Evolutionary conservation across 2,329 filamentous ascomycete genomes (phyloP), one percentile per base, ranked within the genome.

Genomic region (Nectriaceae sp.): DNA sequence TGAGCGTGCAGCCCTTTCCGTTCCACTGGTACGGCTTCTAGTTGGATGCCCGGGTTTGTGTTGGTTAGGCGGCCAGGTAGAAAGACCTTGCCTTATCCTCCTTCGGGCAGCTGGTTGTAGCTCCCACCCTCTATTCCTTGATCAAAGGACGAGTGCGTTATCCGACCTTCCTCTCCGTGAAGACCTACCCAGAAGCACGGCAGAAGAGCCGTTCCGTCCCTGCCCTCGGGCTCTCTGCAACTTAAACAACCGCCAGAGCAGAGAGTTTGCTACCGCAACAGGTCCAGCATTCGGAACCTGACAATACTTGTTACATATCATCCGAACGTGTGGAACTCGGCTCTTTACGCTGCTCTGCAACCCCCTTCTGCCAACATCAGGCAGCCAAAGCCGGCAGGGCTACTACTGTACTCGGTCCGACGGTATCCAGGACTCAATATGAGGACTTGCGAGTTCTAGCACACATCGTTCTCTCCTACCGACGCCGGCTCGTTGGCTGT

Each of bases 1-100:
- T 31, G 40, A 50, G 31, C 36, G 36, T 16, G 19, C 46, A 56
- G 21, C 44, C 46, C 40, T 50, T 58, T 46, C 56, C 54, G 20
- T 35, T 45, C 35, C 38, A 33, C 33, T 39, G 52, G 57, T 40
- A 56, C 22, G 42, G 43, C 52, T 47, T 60, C 52, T 54, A 45
- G 35, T 54, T 54, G 54, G 52, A 41, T 44, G 43, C n/a, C 18
- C 13, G 21, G n/a, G 40, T 24, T 44, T 33, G 5, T 24, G 21
- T 39, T 49, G 42, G 39, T 36, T 43, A 16, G 47, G 37, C 36
- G 39, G 19, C 40, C 49, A 36, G 35, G 42, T 54, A 60, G 31
- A 55, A 60, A 51, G 47, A 44, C 29, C 18, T 20, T 35, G 21
- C 19, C 22, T 40, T 40, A 19, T 46, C 46, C 46, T 20, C 29